phyloP scores from a whole-genome alignment of 805 yeast genomes.

The Scheffersomyces stipitis region DNA sequence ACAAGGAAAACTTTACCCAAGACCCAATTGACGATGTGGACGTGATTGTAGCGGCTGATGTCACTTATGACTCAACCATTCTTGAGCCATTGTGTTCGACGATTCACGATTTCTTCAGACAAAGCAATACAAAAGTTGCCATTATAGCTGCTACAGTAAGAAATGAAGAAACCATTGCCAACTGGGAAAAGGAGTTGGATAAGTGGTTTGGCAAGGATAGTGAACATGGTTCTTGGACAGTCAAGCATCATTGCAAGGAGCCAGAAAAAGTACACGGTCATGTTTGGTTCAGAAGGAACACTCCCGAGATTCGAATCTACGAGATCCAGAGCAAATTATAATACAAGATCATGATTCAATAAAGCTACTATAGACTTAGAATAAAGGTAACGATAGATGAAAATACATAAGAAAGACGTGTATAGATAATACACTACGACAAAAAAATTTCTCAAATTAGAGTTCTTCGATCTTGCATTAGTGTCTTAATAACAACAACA shows the following conservation, averaged over 20 bases:
- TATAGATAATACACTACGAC: too few species aligned
- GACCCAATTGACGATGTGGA: slow-evolving; percentile 32
- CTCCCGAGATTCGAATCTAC: slow-evolving; percentile 27
- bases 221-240: slow-evolving; percentile 14
- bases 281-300: slow-evolving; percentile 24
- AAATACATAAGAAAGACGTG: too few species aligned
- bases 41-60: slow-evolving; percentile 78
- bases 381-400: too few species aligned
- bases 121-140: slow-evolving; percentile 28
- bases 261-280: slow-evolving; percentile 12
- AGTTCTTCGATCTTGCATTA: too few species aligned
- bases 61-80: slow-evolving; percentile 72
- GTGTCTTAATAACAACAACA: too few species aligned
- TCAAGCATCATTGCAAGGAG: slow-evolving; percentile 7
- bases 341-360: too few species aligned
- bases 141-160: slow-evolving; percentile 76
- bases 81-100: slow-evolving; percentile 56
- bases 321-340: too few species aligned
- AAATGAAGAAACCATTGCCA: slow-evolving; percentile 39
- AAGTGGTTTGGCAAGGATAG: slow-evolving; percentile 13
- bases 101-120: slow-evolving; percentile 37
- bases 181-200: slow-evolving; percentile 30
- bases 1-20: slow-evolving; percentile 40
- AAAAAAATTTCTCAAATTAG: too few species aligned
- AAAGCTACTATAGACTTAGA: too few species aligned